These are phyloP conservation scores for Phlebiopsis flavidoalba DNA, from an alignment of 768 basidiomycete genomes.

Conservation along the genomic window DNA sequence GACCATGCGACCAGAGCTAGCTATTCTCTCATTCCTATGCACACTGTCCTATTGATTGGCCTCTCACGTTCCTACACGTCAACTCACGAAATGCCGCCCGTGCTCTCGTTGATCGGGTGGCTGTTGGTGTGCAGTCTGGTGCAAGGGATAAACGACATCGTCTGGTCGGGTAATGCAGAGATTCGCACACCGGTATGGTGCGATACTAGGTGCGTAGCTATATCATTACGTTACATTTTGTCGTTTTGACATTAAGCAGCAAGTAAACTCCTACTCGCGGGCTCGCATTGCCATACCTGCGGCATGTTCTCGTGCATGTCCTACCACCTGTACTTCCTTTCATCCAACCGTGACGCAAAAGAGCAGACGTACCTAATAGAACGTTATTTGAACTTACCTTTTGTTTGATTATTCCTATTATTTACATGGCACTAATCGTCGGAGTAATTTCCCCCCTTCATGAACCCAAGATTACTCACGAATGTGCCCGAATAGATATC, in stretches of 20 bases:
- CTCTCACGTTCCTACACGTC: constrained; percentile 22
- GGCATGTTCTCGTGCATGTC: constrained; percentile 11
- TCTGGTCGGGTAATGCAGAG: constrained; percentile 26
- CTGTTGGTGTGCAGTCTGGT: constrained; percentile 27
- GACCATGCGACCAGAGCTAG: constrained; percentile 23
- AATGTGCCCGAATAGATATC: constrained; percentile 22
- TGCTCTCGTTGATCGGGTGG: constrained; percentile 28
- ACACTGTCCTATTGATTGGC: constrained; percentile 16
- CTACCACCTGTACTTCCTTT: constrained; percentile 10
- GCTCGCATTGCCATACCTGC: constrained; percentile 17
- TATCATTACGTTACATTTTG: not conserved
- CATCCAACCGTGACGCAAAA: constrained; percentile 11
- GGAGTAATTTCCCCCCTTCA: constrained; percentile 10
- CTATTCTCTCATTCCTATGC: constrained; percentile 25
- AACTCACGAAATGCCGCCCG: constrained; percentile 26
- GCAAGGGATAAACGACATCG: constrained; percentile 30
- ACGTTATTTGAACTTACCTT: constrained; percentile 15
- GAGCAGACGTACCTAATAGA: constrained; percentile 8
- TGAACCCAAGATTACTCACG: not conserved
- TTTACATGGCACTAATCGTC: constrained; percentile 31
- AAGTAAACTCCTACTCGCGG: constrained; percentile 18
- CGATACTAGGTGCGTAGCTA: constrained; percentile 29
- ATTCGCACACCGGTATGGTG: constrained; percentile 26
- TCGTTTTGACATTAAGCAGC: constrained; percentile 4
- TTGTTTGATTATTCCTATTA: constrained; percentile 21